Evolutionary conservation across 495 filamentous ascomycete species (phyloP).

Genomic region (Astrocystis sublimbata): DNA sequence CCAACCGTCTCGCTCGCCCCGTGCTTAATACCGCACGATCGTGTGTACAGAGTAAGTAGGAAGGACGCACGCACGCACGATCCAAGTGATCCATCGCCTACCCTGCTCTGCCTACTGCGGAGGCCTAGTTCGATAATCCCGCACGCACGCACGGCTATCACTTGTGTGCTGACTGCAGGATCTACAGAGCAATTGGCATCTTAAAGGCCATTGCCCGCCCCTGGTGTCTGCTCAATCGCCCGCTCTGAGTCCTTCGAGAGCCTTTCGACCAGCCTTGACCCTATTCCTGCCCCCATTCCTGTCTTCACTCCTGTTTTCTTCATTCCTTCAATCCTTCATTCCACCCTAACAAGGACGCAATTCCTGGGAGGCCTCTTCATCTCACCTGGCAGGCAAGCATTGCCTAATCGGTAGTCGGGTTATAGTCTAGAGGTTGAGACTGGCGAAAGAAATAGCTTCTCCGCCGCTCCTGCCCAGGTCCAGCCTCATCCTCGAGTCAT

Average conservation of each 20-base stretch:
- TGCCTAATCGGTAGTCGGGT: background rate
- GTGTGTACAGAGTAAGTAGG: background rate
- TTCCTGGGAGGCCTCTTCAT: background rate
- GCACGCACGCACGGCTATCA: no score
- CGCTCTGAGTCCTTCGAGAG: background rate
- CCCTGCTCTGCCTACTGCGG: no score
- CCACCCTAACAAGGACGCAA: background rate
- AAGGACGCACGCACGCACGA: no score
- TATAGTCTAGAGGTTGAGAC: background rate
- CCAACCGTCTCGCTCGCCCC: no score
- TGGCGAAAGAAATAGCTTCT: background rate
- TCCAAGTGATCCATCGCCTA: no score
- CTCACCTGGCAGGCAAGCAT: no score
- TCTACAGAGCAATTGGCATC: background rate
- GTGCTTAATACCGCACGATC: background rate
- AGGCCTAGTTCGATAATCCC: background rate
- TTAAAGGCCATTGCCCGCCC: slow-evolving; percentile 5
- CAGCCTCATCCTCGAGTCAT: slow-evolving; percentile 12
- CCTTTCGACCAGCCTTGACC: background rate
- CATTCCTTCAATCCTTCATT: no score
- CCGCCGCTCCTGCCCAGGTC: background rate
- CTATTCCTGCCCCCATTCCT: no score
- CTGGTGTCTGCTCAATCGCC: no score
- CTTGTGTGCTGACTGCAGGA: background rate
- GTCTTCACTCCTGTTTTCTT: no score